Conservation (phyloP, 768 basidiomycete species). For the Suillus lakei region DNA sequence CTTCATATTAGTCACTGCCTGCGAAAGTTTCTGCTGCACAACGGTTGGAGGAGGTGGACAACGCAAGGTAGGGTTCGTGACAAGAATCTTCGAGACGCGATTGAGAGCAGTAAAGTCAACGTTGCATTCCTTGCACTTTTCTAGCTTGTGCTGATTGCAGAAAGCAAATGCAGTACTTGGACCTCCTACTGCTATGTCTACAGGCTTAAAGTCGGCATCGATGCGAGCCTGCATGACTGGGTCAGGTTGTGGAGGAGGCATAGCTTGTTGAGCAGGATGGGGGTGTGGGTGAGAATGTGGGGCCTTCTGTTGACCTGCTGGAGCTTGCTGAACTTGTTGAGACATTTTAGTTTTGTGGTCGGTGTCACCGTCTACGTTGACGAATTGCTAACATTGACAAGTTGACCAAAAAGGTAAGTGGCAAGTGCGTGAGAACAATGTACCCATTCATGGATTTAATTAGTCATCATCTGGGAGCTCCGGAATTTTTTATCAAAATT, state of each 20-base stretch:
- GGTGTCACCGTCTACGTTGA: background rate
- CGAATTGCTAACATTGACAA: too few species aligned
- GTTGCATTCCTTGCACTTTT: slow-evolving; percentile 76
- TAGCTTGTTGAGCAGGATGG: slow-evolving; percentile 44
- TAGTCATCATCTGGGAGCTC: slow-evolving; percentile 32
- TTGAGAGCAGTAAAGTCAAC: slow-evolving; percentile 80
- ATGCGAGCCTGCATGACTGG: slow-evolving; percentile 77
- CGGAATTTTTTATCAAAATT: slow-evolving; percentile 29
- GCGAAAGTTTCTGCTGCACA: slow-evolving; percentile 73
- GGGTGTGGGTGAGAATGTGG: slow-evolving; percentile 47
- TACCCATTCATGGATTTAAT: background rate
- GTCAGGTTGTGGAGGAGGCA: slow-evolving; percentile 57
- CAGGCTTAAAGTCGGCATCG: slow-evolving; percentile 69
- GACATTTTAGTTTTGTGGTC: slow-evolving; percentile 52
- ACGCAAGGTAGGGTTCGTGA: slow-evolving; percentile 68
- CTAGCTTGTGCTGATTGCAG: slow-evolving; percentile 69
- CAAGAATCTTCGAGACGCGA: slow-evolving; percentile 72
- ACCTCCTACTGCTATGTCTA: slow-evolving; percentile 57
- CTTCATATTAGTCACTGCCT: slow-evolving; percentile 77
- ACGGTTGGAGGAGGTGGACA: slow-evolving; percentile 84
- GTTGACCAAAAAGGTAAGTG: background rate
- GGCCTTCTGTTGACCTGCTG: slow-evolving; percentile 43
- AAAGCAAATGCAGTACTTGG: slow-evolving; percentile 58
- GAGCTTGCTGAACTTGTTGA: slow-evolving; percentile 66
- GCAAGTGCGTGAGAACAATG: slow-evolving; percentile 20